Percentiles rank a stretch among this genome's conserved stretches.
Conservation (phyloP, 2,329 filamentous ascomycete genomes). For the Alternaria panax region DNA sequence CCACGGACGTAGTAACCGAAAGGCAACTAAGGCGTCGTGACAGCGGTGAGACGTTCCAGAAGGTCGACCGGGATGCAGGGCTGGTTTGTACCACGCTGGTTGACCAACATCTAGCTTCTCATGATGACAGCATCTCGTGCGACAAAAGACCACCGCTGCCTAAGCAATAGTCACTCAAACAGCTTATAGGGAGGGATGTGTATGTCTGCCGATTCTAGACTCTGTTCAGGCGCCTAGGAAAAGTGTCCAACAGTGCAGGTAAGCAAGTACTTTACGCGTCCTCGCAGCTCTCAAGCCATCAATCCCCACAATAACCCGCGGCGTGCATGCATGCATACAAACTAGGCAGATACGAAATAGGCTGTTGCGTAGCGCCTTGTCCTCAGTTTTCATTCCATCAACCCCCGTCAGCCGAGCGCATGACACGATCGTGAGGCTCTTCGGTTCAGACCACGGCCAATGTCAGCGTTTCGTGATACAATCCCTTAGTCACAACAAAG, state of each 20-base stretch:
- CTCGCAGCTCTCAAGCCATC: constrained; percentile 9
- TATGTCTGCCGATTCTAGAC: background rate
- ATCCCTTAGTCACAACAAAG: background rate
- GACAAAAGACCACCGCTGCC: background rate
- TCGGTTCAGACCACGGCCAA: background rate
- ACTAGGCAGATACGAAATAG: background rate
- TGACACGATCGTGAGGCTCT: constrained; percentile 8
- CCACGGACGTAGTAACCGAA: constrained; percentile 7
- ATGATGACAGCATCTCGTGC: background rate
- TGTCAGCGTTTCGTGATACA: background rate
- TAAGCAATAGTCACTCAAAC: background rate
- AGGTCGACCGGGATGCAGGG: constrained; percentile 11
- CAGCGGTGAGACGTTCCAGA: constrained; percentile 20
- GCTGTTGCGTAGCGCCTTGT: background rate
- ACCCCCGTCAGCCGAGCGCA: background rate
- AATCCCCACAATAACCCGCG: constrained; percentile 11
- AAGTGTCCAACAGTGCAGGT: background rate
- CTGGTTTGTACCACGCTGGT: constrained; percentile 9
- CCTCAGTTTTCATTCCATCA: background rate
- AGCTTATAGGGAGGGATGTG: background rate
- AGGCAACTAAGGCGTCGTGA: constrained; percentile 9
- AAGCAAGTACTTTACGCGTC: constrained; percentile 13
- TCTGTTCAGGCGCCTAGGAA: background rate
- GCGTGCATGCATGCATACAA: constrained; percentile 15
- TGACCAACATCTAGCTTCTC: background rate